Evolutionary conservation across 2,329 filamentous ascomycete genomes (phyloP), one percentile per base, ranked within the genome.

Genomic region (Amauroascus verrucosus): DNA sequence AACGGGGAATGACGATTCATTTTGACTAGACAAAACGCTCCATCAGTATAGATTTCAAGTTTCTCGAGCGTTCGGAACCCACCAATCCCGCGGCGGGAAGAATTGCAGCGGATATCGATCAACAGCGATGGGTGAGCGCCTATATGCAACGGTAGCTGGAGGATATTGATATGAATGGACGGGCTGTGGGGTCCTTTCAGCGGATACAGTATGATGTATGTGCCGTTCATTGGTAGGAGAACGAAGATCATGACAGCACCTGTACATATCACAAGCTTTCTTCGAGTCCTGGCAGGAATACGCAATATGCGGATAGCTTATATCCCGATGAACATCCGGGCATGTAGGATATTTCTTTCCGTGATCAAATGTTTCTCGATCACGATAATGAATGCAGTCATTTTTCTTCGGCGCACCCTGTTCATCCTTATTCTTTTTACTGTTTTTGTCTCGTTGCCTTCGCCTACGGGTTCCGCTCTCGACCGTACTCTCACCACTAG

Each of bases 401-500:
- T 18, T 22, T 20, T 52, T 40, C n/a, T 37, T 30, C 13, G 20
- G 6, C 5, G 22, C 7, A 6, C 1, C 16, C 14, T 5, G 20
- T 11, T 16, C 40, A 46, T 45, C 22, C 33, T 43, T 49, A 16
- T 43, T 28, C 13, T 26, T 20, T 24, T 20, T 35, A 9, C 48
- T 54, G 33, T 37, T 37, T 43, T 41, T 51, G 8, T 37, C 37
- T 14, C 28, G 41, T 9, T 20, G 32, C 28, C 44, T 33, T 14
- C 26, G 14, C 28, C 30, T 37, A 14, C 16, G 13, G 14, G 38
- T 6, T 6, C 24, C 16, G 13, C 43, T 38, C 24, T 43, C 30
- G 14, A 41, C 40, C 20, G 51, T 49, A 28, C 51, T 54, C 5
- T 52, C 51, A 14, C 54, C 41, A 14, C 51, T 56, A 7, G 56